These are phyloP conservation scores for Corymbia calophylla DNA, from an alignment of 441 rosid species.

Conservation along the genomic window DNA sequence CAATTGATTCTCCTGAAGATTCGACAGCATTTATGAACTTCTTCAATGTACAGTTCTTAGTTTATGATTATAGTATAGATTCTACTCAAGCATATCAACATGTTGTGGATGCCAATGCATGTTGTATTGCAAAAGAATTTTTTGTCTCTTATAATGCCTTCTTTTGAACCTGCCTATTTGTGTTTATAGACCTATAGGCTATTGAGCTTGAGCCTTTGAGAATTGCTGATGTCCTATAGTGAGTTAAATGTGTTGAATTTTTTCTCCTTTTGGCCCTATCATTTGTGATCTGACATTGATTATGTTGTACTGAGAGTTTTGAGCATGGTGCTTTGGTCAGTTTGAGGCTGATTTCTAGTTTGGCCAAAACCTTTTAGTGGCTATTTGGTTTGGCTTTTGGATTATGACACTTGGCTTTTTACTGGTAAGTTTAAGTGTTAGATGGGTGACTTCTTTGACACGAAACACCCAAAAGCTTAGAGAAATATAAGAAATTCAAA, in stretches of 20 bases:
- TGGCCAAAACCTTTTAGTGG: background rate
- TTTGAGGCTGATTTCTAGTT: background rate
- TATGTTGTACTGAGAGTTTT: background rate
- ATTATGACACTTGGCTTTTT: background rate
- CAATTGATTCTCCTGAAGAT: conserved; percentile 38
- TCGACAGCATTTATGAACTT: conserved; percentile 42
- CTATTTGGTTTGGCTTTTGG: background rate
- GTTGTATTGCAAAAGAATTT: background rate
- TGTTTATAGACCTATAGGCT: background rate
- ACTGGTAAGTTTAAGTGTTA: background rate
- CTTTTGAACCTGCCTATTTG: background rate
- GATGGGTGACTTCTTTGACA: background rate
- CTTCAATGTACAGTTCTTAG: conserved; percentile 37
- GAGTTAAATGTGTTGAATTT: background rate
- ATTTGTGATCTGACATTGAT: background rate
- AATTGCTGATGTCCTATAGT: background rate
- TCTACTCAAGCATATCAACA: background rate
- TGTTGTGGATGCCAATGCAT: background rate
- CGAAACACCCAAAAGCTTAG: background rate
- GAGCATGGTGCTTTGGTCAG: background rate
- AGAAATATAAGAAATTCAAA: background rate
- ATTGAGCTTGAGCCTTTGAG: background rate
- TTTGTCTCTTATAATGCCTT: background rate
- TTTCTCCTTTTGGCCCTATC: background rate
- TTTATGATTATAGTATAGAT: background rate